Conservation (phyloP, 306 rosid genomes). For the Malus domestica region DNA sequence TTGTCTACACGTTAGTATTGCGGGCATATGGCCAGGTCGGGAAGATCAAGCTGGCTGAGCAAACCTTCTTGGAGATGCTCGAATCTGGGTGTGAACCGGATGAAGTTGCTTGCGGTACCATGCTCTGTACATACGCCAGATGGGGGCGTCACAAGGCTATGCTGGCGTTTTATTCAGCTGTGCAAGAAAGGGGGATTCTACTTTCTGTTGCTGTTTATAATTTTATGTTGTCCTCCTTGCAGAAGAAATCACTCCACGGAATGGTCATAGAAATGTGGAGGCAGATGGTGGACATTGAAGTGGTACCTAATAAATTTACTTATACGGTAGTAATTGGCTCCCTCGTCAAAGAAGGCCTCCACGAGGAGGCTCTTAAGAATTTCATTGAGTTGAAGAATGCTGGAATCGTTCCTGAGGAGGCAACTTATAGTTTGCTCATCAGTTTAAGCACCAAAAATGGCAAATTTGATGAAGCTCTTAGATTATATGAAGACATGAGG, state of each 20-base stretch:
- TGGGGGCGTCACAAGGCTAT: slow-evolving; percentile 92
- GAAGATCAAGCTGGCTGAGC: slow-evolving; percentile 73
- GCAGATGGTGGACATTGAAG: slow-evolving; percentile 54
- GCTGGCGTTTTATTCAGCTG: slow-evolving; percentile 82
- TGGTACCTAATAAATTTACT: slow-evolving; percentile 56
- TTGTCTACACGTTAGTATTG: slow-evolving; percentile 75
- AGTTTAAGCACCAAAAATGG: slow-evolving; percentile 56
- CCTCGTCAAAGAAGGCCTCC: slow-evolving; percentile 48
- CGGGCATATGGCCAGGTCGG: slow-evolving; percentile 87
- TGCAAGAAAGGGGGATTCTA: slow-evolving; percentile 51
- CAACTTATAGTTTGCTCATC: slow-evolving; percentile 66
- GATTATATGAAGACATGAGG: slow-evolving; percentile 69
- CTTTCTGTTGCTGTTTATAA: slow-evolving; percentile 71
- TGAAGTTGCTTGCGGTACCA: slow-evolving; percentile 91
- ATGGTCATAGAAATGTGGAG: slow-evolving; percentile 61
- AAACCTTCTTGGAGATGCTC: slow-evolving; percentile 94
- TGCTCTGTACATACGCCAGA: slow-evolving; percentile 91
- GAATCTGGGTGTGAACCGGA: slow-evolving; percentile 82
- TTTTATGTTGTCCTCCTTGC: slow-evolving; percentile 93
- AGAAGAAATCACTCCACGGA: slow-evolving; percentile 75
- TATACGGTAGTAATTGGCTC: slow-evolving; percentile 68
- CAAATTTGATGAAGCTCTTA: slow-evolving; percentile 45
- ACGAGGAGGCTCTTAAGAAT: slow-evolving; percentile 54
- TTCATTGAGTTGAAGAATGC: slow-evolving; percentile 50
- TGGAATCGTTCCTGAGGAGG: slow-evolving; percentile 74